These are phyloP conservation scores for Cladophialophora bantiana DNA, from an alignment of 2,329 filamentous ascomycete genomes.

Conservation along the genomic window DNA sequence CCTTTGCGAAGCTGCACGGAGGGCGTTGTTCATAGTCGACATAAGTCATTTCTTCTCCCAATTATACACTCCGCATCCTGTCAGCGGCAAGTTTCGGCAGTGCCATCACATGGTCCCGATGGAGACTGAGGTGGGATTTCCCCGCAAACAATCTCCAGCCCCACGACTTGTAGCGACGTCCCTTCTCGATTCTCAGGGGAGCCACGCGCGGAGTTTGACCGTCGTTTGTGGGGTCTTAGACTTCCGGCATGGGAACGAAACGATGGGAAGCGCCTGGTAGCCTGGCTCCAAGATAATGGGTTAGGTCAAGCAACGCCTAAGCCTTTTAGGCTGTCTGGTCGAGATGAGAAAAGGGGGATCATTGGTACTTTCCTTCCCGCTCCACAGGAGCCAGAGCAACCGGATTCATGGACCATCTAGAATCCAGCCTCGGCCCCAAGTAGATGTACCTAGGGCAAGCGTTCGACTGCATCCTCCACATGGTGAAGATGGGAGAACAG, in stretches of 20 bases:
- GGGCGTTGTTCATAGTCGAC: neutral
- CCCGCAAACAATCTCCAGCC: conserved; percentile 19
- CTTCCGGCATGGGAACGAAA: conserved; percentile 4
- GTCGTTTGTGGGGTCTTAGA: conserved; percentile 24
- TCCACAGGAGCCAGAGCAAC: conserved; percentile 3
- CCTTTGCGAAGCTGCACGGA: neutral
- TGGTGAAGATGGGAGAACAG: conserved; percentile 11
- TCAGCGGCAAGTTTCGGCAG: conserved; percentile 17
- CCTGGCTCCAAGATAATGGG: neutral
- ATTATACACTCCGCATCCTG: conserved; percentile 4
- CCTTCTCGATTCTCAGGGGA: neutral
- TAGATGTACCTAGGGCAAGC: conserved; percentile 6
- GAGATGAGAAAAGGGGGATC: neutral
- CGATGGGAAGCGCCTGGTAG: neutral
- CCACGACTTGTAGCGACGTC: conserved; percentile 10
- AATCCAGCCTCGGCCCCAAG: conserved; percentile 5
- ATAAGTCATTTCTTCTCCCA: conserved; percentile 8
- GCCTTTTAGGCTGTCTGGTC: conserved; percentile 14
- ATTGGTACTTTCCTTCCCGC: conserved; percentile 9
- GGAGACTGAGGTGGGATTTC: conserved; percentile 18
- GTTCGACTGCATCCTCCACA: conserved; percentile 15
- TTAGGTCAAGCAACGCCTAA: conserved; percentile 18
- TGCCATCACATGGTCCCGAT: conserved; percentile 10
- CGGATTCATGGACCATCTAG: conserved; percentile 10
- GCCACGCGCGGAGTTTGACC: conserved; percentile 19